Conservation (phyloP, 331 rosid species). For the Pyracantha coccinea region DNA sequence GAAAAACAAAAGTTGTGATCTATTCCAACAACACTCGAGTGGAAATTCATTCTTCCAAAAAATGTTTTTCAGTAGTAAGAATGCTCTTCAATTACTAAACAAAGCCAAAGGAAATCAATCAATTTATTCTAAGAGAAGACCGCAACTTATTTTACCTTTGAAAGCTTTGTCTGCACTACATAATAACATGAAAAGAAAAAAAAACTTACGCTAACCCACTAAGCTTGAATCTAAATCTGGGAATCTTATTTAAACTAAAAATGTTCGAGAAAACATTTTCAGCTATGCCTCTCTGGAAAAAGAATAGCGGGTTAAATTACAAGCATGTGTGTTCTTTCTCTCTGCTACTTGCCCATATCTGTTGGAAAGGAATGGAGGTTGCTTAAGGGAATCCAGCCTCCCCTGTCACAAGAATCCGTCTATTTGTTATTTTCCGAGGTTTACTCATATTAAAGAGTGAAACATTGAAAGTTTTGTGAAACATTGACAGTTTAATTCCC, state of each 20-base stretch:
- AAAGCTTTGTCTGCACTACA: not conserved
- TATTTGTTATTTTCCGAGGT: not conserved
- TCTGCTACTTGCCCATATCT: not conserved
- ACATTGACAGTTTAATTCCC: not conserved
- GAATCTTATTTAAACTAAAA: not conserved
- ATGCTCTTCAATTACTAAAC: conserved; percentile 1
- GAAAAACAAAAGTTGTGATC: conserved; percentile 2
- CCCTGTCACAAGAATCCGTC: not conserved
- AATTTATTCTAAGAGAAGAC: not conserved
- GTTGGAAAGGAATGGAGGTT: not conserved
- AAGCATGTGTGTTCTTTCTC: not conserved
- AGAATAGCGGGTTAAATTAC: not conserved
- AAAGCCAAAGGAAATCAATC: not conserved
- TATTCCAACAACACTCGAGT: conserved; percentile 11
- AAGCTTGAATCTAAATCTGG: not conserved
- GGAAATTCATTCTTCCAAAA: not conserved
- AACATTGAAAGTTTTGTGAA: not conserved
- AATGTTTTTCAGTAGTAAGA: not conserved
- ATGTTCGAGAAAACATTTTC: not conserved
- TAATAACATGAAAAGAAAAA: not conserved
- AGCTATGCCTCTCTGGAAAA: not conserved
- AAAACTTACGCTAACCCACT: not conserved
- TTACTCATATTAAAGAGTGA: not conserved
- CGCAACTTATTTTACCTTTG: not conserved
- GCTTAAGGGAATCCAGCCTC: not conserved